Conservation (phyloP, 352 stramenopile genomes). For the Phytopythium ostracodes region DNA sequence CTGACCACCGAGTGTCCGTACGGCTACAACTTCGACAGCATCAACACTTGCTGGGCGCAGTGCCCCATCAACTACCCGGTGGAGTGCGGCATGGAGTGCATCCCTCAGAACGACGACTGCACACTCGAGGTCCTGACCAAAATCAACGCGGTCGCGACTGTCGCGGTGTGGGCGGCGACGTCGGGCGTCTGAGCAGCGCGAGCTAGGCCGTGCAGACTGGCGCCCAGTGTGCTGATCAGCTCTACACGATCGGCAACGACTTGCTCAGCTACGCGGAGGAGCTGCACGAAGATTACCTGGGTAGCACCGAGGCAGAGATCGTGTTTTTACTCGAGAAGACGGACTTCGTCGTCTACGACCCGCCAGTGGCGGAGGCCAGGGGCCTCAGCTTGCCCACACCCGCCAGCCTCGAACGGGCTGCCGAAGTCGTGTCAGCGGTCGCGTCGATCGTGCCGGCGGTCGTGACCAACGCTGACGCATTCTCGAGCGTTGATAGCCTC, state of each 20-base stretch:
- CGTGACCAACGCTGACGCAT: conserved; percentile 32
- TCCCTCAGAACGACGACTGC: conserved; percentile 68
- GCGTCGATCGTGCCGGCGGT: conserved; percentile 32
- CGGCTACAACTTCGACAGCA: conserved; percentile 46
- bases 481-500: conserved; percentile 32
- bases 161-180: conserved; percentile 46
- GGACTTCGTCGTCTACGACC: conserved; percentile 46
- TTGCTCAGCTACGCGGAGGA: conserved; percentile 38
- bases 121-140: conserved; percentile 44
- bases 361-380: conserved; percentile 41
- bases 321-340: conserved; percentile 49
- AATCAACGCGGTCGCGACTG: conserved; percentile 37
- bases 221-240: conserved; percentile 42
- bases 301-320: conserved; percentile 51
- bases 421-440: conserved; percentile 32
- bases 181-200: conserved; percentile 37
- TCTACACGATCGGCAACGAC: conserved; percentile 42
- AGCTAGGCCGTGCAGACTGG: conserved; percentile 38
- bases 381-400: conserved; percentile 34
- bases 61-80: conserved; percentile 75
- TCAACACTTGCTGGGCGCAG: conserved; percentile 56
- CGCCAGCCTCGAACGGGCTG: conserved; percentile 19
- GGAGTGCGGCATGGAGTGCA: conserved; percentile 61
- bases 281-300: conserved; percentile 24
- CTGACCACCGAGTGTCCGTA: conserved; percentile 27